Evolutionary conservation across 768 basidiomycete genomes (phyloP).

Genomic region (Amanita phalloides): DNA sequence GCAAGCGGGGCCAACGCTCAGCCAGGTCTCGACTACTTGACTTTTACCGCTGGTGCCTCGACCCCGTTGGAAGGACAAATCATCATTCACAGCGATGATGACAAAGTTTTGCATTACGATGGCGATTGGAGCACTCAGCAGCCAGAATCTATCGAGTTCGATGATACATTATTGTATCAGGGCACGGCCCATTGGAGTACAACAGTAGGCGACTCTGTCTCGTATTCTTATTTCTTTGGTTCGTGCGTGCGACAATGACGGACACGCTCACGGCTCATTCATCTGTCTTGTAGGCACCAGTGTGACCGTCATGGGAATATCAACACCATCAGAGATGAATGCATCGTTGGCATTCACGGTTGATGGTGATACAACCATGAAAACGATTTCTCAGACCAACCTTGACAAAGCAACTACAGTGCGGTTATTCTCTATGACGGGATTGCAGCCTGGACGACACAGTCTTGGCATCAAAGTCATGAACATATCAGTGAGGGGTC

Average conservation of each 20-base stretch:
- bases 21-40: conserved; percentile 30
- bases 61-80: conserved; percentile 23
- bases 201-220: conserved; percentile 22
- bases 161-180: conserved; percentile 19
- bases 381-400: conserved; percentile 16
- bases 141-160: conserved; percentile 10
- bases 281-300: conserved; percentile 20
- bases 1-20: conserved; percentile 13
- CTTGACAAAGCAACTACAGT: conserved; percentile 22
- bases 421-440: conserved; percentile 21
- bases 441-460: conserved; percentile 23
- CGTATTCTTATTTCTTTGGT: conserved; percentile 25
- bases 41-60: conserved; percentile 24
- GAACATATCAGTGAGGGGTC: conserved; percentile 18
- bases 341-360: conserved; percentile 17
- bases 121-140: conserved; percentile 23
- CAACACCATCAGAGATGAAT: not conserved
- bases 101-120: conserved; percentile 17
- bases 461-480: conserved; percentile 26
- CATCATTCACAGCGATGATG: conserved; percentile 27
- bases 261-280: not conserved
- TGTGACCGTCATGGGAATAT: conserved; percentile 10
- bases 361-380: conserved; percentile 20
- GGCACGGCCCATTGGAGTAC: conserved; percentile 26
- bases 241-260: not conserved